Evolutionary conservation across 192 early-diverging fungal genomes (phyloP).

Genomic region (Coemansia sp.): DNA sequence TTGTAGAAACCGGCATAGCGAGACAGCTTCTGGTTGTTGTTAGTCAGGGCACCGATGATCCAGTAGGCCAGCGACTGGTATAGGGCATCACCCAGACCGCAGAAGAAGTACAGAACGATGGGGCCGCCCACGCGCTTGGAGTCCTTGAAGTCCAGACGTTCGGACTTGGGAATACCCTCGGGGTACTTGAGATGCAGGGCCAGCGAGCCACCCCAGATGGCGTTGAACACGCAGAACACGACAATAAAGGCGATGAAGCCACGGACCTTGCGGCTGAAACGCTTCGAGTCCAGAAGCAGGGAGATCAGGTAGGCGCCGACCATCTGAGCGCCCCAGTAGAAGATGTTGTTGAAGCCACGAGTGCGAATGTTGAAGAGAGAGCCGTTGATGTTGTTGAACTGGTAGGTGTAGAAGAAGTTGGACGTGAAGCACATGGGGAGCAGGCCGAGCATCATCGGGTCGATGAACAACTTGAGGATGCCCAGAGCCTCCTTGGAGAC

Average conservation of each 20-base stretch:
- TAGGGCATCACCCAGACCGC: constrained; percentile 77
- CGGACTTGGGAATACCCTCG: constrained; percentile 4
- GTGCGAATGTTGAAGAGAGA: constrained; percentile 71
- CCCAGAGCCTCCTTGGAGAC: constrained; percentile 51
- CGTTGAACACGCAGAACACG: constrained; percentile 53
- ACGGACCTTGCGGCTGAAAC: constrained; percentile 59
- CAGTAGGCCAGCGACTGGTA: constrained; percentile 83
- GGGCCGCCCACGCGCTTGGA: constrained; percentile 55
- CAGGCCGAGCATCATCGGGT: constrained; percentile 69
- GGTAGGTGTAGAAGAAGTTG: constrained; percentile 89
- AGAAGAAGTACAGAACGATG: constrained; percentile 69
- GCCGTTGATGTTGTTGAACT: constrained; percentile 71
- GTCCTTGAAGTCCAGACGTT: constrained; percentile 53
- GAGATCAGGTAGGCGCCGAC: constrained; percentile 66
- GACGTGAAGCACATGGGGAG: constrained; percentile 73
- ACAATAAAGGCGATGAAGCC: constrained; percentile 59
- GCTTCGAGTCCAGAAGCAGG: constrained; percentile 61
- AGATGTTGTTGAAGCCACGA: constrained; percentile 74
- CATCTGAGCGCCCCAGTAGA: constrained; percentile 84
- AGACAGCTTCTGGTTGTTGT: constrained; percentile 70
- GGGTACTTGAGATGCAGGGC: constrained; percentile 62
- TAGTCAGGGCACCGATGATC: constrained; percentile 82
- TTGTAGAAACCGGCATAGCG: constrained; percentile 89
- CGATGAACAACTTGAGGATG: constrained; percentile 79
- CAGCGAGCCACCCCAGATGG: constrained; percentile 67